Conservation (phyloP, 148 eudicot genomes). For the Oxyria digyna region DNA sequence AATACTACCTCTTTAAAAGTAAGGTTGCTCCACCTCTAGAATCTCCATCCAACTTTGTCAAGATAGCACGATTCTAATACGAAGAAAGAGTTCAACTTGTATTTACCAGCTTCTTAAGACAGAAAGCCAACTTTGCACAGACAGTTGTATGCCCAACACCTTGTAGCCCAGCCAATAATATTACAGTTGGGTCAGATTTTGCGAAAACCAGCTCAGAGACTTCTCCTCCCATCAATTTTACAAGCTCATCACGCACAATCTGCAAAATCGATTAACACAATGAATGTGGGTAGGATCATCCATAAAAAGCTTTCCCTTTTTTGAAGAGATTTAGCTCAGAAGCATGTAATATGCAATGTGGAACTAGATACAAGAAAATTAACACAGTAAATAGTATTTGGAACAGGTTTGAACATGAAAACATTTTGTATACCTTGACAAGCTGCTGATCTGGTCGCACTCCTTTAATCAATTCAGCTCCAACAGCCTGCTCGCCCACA, state of each 20-base stretch:
- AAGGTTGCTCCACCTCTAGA: slow-evolving; percentile 99
- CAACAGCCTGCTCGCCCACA: slow-evolving; percentile 88
- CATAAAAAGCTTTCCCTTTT: background rate
- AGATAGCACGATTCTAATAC: no score
- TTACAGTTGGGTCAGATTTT: slow-evolving; percentile 78
- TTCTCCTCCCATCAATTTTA: slow-evolving; percentile 89
- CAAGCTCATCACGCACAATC: slow-evolving; percentile 91
- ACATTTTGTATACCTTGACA: slow-evolving; percentile 84
- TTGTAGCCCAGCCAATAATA: slow-evolving; percentile 89
- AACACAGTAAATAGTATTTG: background rate
- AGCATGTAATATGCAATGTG: background rate
- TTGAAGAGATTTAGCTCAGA: background rate
- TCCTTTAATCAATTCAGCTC: slow-evolving; percentile 73
- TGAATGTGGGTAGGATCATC: background rate
- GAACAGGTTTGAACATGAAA: background rate
- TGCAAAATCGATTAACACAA: slow-evolving; percentile 23
- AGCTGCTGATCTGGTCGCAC: slow-evolving; percentile 95
- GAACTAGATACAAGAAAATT: background rate
- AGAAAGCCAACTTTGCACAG: slow-evolving; percentile 79
- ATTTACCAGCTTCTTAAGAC: slow-evolving; percentile 82
- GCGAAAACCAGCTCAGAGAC: slow-evolving; percentile 85
- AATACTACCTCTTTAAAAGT: slow-evolving; percentile 94
- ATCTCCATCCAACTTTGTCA: slow-evolving; percentile 96
- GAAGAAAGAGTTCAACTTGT: background rate
- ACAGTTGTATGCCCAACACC: slow-evolving; percentile 99